A percentile compares a stretch with the other conserved stretches of the same genome.
Conservation (phyloP, 1,284 basidiomycete species). For the Spongispora temasekensis region DNA sequence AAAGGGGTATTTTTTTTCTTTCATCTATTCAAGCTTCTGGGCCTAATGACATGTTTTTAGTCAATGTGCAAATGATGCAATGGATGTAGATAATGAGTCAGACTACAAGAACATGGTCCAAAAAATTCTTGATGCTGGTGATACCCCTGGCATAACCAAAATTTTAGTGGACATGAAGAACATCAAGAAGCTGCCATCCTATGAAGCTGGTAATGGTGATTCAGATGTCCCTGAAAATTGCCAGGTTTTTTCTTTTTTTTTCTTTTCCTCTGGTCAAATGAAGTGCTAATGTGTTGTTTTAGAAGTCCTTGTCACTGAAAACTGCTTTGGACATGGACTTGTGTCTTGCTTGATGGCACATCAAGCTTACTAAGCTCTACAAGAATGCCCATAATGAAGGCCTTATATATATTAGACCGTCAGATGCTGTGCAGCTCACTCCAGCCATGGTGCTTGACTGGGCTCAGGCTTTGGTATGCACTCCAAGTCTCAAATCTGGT, state of each 20-base stretch:
- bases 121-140: not conserved
- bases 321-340: not conserved
- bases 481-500: not conserved
- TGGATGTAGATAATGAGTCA: not conserved
- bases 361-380: conserved; percentile 1
- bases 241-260: no score
- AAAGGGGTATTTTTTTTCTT: no score
- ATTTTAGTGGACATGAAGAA: not conserved
- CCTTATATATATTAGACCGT: conserved; percentile 1
- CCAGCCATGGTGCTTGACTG: conserved; percentile 11
- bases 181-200: not conserved
- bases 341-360: not conserved
- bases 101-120: not conserved
- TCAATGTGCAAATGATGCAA: not conserved
- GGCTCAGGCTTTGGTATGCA: conserved; percentile 3
- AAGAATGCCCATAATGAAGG: conserved; percentile 3
- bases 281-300: no score
- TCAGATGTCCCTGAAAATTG: not conserved
- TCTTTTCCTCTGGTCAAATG: no score
- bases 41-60: no score
- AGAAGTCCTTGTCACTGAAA: not conserved
- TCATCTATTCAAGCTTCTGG: not conserved
- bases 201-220: not conserved
- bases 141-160: not conserved
- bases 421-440: not conserved